Evolutionary conservation across 495 filamentous ascomycete species (phyloP), one percentile per base, ranked within the genome.

Genomic region (Letharia columbiana): DNA sequence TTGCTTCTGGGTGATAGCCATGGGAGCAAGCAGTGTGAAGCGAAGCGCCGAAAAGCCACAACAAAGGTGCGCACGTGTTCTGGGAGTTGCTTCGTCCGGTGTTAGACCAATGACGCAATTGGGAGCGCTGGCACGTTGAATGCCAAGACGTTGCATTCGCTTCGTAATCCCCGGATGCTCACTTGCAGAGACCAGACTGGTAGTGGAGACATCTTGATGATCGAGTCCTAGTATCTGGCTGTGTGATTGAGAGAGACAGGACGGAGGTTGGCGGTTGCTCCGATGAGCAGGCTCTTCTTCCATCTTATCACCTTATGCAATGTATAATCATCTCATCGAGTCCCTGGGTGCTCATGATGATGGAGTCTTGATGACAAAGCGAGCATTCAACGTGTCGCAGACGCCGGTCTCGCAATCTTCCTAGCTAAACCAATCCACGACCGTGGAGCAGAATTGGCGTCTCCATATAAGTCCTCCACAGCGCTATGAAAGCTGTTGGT

Each of bases 401-500:
- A 68, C 15, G 62, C 47, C 12, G 62, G 41, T 20, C 69, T 52
- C 35, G 66, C 63, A 15, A 68, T 54, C 23, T 47, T 70, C 52
- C 69, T 62, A 40, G 66, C 69, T 35, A 68, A n/a, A 52, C 61
- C 39, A 13, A 17, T 39, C 69, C 68, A 70, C 15, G 54, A 57
- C 33, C 50, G 47, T 47, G 45, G 49, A 15, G 62, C 67, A 41
- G 40, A 44, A 6, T 44, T 23, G 17, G 28, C 9, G 15, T 66
- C 64, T 4, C 23, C 47, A 4, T 58, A 6, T 7, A 61, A 60
- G 28, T 58, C 58, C 54, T 65, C 63, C 41, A 56, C 54, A n/a
- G 69, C 66, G 59, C 58, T 70, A 60, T 70, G 41, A 18, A 65
- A 70, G 66, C 68, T 70, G 60, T 60, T 57, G 18, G 41, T 59